Evolutionary conservation across 805 yeast species (phyloP).

Genomic region (Novakomyces olei): DNA sequence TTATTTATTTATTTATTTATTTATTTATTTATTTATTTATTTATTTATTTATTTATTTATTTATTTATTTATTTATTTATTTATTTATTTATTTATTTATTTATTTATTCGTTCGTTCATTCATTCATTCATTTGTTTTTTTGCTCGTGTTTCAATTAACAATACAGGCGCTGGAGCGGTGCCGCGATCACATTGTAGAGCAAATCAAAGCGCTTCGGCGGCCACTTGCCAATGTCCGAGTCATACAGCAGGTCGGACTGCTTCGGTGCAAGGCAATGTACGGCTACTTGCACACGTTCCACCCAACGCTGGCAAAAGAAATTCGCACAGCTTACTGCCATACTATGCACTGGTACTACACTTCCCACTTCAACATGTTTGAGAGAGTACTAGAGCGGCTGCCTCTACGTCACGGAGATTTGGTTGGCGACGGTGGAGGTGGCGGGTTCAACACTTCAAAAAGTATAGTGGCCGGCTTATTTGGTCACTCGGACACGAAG

Average conservation of each 20-base stretch:
- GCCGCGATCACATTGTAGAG: slow-evolving; percentile 42
- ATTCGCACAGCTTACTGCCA: slow-evolving; percentile 58
- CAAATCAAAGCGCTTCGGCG: slow-evolving; percentile 48
- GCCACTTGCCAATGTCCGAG: slow-evolving; percentile 48
- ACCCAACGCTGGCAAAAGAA: slow-evolving; percentile 45
- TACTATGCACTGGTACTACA: slow-evolving; percentile 89
- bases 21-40: no score
- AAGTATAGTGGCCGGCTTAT: no score
- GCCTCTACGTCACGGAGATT: slow-evolving; percentile 22
- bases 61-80: no score
- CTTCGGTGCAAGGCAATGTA: slow-evolving; percentile 40
- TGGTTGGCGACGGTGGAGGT: not conserved
- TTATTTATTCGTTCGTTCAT: not conserved
- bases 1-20: no score
- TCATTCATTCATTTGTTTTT: not conserved
- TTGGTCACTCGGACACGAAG: not conserved
- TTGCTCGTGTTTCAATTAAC: slow-evolving; percentile 16
- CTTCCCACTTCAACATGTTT: slow-evolving; percentile 55
- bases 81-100: not conserved
- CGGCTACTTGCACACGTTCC: slow-evolving; percentile 31
- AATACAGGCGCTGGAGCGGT: slow-evolving; percentile 47
- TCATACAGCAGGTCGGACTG: slow-evolving; percentile 38
- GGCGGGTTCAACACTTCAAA: no score
- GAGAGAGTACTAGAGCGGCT: slow-evolving; percentile 47
- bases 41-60: no score